These are phyloP conservation scores for Cyathus striatus DNA, from an alignment of 768 basidiomycete species.

Conservation along the genomic window DNA sequence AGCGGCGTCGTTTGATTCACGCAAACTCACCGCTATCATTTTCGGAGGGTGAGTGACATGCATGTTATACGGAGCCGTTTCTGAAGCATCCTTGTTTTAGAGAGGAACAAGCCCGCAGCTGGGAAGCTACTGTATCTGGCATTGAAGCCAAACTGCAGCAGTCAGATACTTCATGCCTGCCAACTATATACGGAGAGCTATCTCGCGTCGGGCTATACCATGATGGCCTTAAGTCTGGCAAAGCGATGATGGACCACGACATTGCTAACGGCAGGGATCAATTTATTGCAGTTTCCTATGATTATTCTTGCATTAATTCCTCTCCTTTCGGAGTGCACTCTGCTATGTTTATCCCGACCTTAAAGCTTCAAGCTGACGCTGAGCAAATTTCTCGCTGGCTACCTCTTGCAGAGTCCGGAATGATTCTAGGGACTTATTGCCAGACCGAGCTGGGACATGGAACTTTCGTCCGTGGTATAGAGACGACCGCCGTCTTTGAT, in stretches of 20 bases:
- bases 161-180: slow-evolving; percentile 6
- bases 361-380: slow-evolving; percentile 14
- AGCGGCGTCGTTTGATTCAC: slow-evolving; percentile 7
- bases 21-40: slow-evolving; percentile 11
- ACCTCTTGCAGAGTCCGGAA: slow-evolving; percentile 14
- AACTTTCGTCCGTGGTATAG: slow-evolving; percentile 17
- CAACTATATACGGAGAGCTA: slow-evolving; percentile 10
- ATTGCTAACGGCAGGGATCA: slow-evolving; percentile 8
- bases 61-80: not conserved
- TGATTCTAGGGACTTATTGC: slow-evolving; percentile 17
- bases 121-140: slow-evolving; percentile 7
- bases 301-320: slow-evolving; percentile 12
- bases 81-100: not conserved
- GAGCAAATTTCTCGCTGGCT: slow-evolving; percentile 18
- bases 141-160: slow-evolving; percentile 10
- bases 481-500: slow-evolving; percentile 21
- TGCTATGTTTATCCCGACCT: slow-evolving; percentile 16
- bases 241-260: slow-evolving; percentile 13
- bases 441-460: slow-evolving; percentile 23
- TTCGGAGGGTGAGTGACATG: slow-evolving; percentile 10
- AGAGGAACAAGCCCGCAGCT: not conserved
- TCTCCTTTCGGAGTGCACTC: slow-evolving; percentile 19
- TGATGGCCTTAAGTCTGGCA: slow-evolving; percentile 15
- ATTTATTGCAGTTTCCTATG: slow-evolving; percentile 10
- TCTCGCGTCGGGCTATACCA: slow-evolving; percentile 14